phyloP scores from a whole-genome alignment of 2,329 filamentous ascomycete genomes.

The Colletotrichum sp. region DNA sequence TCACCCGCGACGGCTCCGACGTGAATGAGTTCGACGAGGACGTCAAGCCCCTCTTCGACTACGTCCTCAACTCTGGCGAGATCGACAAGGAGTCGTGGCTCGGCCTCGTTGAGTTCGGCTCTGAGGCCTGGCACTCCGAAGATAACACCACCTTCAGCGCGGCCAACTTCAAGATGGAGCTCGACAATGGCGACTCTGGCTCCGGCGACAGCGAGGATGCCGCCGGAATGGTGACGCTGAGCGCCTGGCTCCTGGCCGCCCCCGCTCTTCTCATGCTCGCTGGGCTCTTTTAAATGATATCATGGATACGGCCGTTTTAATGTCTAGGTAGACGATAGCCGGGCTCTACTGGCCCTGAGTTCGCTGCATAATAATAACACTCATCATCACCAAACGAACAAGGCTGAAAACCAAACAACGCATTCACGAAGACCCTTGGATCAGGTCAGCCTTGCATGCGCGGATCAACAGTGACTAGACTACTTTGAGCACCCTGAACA shows the following conservation, averaged over 20 bases:
- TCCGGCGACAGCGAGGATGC: background rate
- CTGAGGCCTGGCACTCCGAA: conserved; percentile 31
- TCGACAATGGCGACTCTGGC: conserved; percentile 18
- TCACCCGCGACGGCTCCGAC: conserved; percentile 24
- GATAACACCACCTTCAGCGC: conserved; percentile 35
- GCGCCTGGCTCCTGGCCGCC: background rate
- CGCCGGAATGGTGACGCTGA: background rate
- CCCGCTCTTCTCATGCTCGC: background rate
- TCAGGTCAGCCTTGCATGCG: background rate
- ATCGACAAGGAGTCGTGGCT: conserved; percentile 29
- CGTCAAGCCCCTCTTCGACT: conserved; percentile 33
- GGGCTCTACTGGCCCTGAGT: background rate
- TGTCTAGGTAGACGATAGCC: background rate
- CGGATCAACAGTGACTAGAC: background rate
- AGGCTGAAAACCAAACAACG: background rate
- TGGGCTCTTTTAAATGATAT: background rate
- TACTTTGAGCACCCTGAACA: background rate
- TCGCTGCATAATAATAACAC: background rate
- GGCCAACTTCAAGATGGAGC: conserved; percentile 27
- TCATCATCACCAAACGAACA: background rate
- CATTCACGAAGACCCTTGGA: background rate
- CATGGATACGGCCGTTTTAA: background rate
- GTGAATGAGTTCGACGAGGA: conserved; percentile 32
- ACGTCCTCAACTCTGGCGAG: conserved; percentile 32
- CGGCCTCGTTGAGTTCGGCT: conserved; percentile 35